Conservation (phyloP, 2,329 filamentous ascomycete species). For the Cryphonectria japonica region DNA sequence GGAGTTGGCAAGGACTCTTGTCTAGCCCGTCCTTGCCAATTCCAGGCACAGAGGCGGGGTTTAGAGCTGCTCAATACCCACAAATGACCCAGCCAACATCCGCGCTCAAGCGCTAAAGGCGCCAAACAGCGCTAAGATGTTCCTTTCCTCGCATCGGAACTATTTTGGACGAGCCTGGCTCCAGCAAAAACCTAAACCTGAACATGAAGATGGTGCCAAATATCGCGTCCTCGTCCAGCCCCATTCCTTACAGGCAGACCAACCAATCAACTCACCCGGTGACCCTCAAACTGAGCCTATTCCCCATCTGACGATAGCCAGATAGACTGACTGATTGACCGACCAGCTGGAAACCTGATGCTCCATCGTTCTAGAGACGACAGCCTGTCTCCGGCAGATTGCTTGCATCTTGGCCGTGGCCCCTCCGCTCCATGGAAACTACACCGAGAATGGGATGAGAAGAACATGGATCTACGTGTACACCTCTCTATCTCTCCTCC, state of each 20-base stretch:
- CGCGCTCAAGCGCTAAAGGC: background rate
- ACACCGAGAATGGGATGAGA: background rate
- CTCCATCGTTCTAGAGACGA: background rate
- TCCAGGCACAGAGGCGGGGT: background rate
- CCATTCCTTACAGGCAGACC: background rate
- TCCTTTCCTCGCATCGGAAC: slow-evolving; percentile 1
- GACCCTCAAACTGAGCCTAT: background rate
- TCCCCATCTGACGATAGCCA: background rate
- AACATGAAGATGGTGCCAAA: background rate
- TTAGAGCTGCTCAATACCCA: background rate
- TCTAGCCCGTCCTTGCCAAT: background rate
- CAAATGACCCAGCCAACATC: background rate
- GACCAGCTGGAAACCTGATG: background rate
- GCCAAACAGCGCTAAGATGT: slow-evolving; percentile 6
- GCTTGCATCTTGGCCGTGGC: background rate
- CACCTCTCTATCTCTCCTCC: too few species aligned
- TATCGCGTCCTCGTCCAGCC: background rate
- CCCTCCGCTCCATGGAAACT: background rate
- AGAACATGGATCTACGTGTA: too few species aligned
- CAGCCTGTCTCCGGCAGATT: background rate
- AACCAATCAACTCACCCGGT: background rate
- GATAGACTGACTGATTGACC: background rate
- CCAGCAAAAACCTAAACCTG: background rate
- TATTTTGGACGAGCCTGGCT: slow-evolving; percentile 5
- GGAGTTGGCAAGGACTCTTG: background rate